Percentiles rank a stretch among this genome's conserved stretches.
phyloP scores from a whole-genome alignment of 2,329 filamentous ascomycete species.

The Metarhizium guizhouense region DNA sequence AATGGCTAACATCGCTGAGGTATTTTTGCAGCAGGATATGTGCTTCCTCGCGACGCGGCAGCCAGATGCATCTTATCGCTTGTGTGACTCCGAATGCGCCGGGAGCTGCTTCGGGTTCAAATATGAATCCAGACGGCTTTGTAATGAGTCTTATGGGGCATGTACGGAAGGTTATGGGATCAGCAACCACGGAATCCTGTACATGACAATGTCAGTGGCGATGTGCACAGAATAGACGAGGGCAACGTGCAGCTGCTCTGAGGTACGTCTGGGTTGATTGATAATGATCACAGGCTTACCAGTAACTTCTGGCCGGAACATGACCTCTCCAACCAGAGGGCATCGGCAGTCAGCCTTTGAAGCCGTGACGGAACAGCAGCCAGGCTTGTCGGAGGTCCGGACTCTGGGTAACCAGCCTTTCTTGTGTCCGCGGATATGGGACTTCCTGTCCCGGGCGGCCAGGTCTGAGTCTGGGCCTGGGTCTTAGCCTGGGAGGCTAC shows the following conservation, averaged over 20 bases:
- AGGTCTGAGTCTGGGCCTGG: not conserved
- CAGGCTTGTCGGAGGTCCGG: constrained; percentile 8
- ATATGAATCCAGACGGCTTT: constrained; percentile 22
- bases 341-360: constrained; percentile 24
- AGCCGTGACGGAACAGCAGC: constrained; percentile 19
- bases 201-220: constrained; percentile 3
- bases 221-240: not conserved
- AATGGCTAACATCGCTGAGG: constrained; percentile 18
- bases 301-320: constrained; percentile 20
- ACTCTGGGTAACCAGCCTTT: constrained; percentile 5
- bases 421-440: not conserved
- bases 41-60: constrained; percentile 23
- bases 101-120: constrained; percentile 16
- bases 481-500: constrained; percentile 9
- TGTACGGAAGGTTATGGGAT: constrained; percentile 22
- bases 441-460: not conserved
- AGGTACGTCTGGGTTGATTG: not conserved
- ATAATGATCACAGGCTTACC: constrained; percentile 13
- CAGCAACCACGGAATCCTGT: constrained; percentile 20
- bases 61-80: constrained; percentile 24
- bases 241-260: not conserved
- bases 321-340: constrained; percentile 22
- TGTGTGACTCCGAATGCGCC: constrained; percentile 15
- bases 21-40: constrained; percentile 21
- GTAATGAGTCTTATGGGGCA: constrained; percentile 23